Evolutionary conservation across 1,284 basidiomycete genomes (phyloP), one percentile per base, ranked within the genome.

Genomic region (Erythrobasidium hasegawianum): DNA sequence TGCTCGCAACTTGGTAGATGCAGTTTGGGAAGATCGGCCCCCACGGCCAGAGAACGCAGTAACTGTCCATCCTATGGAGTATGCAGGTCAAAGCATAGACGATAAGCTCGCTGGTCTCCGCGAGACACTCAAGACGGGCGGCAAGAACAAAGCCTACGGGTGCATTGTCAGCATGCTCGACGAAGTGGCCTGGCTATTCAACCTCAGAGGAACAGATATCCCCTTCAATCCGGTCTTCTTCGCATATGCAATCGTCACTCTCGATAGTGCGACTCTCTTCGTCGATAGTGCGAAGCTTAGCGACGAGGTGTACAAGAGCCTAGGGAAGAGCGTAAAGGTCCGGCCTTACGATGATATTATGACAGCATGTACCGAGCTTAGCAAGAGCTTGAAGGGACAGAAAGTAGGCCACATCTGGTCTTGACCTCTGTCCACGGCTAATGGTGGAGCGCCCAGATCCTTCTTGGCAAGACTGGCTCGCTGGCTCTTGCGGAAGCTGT

Each of bases 171-270:
- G 82, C 22, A 85, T 87, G 80, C 83, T 97, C 8, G 92, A 95
- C 76, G 92, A 95, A 75, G 84, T 91, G 50, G 90, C 90, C 0
- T 93, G 41, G 95, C 76, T 96, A 29, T 91, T 97, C 80, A 97
- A 97, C 78, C 81, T 98, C 50, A 86, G 95, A 68, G 93, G 94
- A 0, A 85, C 86, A 1, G 94, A 97, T 76, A 95, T 97, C 69
- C 87, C 87, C 41, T 97, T 84, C 79, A 97, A 70, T 4, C 75
- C 86, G 59, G 94, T 98, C 22, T 97, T 98, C 81, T 96, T 97
- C 75, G 86, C 89, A 0, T 97, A 94, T 76, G 89, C 90, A 1
- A 81, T 95, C 41, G 81, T 97, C 29, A 88, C 88, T 1, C 77
- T 79, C 13, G 81, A 87, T 54, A 81, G 82, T 2, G 84, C 85